Evolutionary conservation across 495 filamentous ascomycete species (phyloP).

Genomic region (Penicillium alfredii): DNA sequence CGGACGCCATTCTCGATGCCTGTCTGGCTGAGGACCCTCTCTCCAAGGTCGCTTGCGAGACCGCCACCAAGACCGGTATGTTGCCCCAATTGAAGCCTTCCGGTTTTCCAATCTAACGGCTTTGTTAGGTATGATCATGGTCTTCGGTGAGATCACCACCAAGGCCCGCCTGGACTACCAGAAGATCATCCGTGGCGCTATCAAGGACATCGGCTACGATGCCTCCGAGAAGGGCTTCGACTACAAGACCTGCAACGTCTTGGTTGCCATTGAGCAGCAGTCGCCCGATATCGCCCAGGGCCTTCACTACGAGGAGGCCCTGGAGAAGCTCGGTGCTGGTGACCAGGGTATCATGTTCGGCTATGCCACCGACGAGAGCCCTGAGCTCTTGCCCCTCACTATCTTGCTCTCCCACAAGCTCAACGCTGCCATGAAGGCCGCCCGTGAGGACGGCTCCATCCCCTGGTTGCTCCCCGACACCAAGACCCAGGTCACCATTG

Average conservation of each 20-base stretch:
- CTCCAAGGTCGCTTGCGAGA: slow-evolving; percentile 98
- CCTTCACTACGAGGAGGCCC: slow-evolving; percentile 90
- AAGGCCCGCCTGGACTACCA: slow-evolving; percentile 95
- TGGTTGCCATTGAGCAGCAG: slow-evolving; percentile 99
- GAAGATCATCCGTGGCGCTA: slow-evolving; percentile 87
- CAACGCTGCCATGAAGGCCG: slow-evolving; percentile 84
- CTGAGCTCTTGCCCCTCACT: slow-evolving; percentile 91
- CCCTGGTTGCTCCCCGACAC: slow-evolving; percentile 97
- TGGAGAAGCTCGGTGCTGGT: slow-evolving; percentile 97
- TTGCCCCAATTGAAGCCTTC: slow-evolving; percentile 6
- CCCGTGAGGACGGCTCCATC: slow-evolving; percentile 77
- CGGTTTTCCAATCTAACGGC: slow-evolving; percentile 16
- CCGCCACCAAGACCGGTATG: slow-evolving; percentile 92
- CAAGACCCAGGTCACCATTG: slow-evolving; percentile 98
- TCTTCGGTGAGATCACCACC: slow-evolving; percentile 99
- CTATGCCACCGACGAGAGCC: slow-evolving; percentile 98
- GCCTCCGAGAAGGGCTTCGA: slow-evolving; percentile 96
- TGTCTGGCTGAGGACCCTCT: slow-evolving; percentile 89
- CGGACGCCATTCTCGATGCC: slow-evolving; percentile 97
- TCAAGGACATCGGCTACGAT: slow-evolving; percentile 99
- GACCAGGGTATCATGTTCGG: slow-evolving; percentile 99
- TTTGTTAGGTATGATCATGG: slow-evolving; percentile 81
- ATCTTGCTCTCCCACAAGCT: slow-evolving; percentile 91
- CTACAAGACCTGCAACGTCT: slow-evolving; percentile 98
- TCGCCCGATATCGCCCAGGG: slow-evolving; percentile 98